Conservation (phyloP, 2,329 filamentous ascomycete species). For the Endothia cerciana region DNA sequence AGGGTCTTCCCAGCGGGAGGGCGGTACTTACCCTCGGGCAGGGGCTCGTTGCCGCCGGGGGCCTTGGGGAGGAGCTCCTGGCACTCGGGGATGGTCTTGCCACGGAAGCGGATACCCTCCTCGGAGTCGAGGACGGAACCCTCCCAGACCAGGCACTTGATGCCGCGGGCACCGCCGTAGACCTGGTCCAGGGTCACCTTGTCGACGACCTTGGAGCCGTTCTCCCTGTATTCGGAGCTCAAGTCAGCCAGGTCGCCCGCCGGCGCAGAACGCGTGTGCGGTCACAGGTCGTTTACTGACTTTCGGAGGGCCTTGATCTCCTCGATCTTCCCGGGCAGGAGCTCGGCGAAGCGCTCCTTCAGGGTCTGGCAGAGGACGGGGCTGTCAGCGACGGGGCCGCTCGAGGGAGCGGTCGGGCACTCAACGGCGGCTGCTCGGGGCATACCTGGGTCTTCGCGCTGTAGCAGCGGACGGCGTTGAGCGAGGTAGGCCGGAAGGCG, state of each 20-base stretch:
- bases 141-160: conserved; percentile 99
- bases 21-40: conserved; percentile 77
- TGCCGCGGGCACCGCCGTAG: conserved; percentile 97
- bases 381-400: conserved; percentile 32
- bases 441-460: conserved; percentile 88
- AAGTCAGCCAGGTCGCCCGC: conserved; percentile 34
- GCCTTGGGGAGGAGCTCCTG: conserved; percentile 97
- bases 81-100: conserved; percentile 99
- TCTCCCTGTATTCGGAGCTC: conserved; percentile 63
- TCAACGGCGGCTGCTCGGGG: neutral
- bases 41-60: conserved; percentile 92
- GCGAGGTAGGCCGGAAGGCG: conserved; percentile 71
- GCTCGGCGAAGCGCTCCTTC: conserved; percentile 97
- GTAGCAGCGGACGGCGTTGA: conserved; percentile 87
- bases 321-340: conserved; percentile 94
- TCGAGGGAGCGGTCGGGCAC: neutral
- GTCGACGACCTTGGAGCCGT: conserved; percentile 93
- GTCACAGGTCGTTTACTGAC: conserved; percentile 57
- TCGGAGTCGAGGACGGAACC: conserved; percentile 96
- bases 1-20: conserved; percentile 9
- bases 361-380: conserved; percentile 66
- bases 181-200: conserved; percentile 99
- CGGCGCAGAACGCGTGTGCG: conserved; percentile 17
- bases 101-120: conserved; percentile 99
- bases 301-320: conserved; percentile 97